Evolutionary conservation across 2,329 filamentous ascomycete species (phyloP).

Genomic region (Sporothrix phasma): DNA sequence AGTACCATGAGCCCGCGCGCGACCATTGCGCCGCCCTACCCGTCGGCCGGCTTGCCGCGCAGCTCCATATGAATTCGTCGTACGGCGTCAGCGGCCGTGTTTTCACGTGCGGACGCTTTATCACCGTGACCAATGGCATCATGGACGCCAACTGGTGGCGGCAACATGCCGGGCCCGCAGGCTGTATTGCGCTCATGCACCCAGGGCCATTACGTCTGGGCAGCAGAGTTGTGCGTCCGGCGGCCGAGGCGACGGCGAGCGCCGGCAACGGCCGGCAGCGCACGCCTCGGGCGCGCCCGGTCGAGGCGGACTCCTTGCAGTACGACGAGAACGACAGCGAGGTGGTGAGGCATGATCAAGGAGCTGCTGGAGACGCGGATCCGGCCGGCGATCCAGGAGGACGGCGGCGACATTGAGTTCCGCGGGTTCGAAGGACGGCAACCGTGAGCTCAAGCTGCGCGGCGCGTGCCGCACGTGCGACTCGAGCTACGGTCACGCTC

Average conservation of each 20-base stretch:
- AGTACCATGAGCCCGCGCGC: conserved; percentile 85
- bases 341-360: conserved; percentile 96
- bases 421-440: conserved; percentile 78
- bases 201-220: conserved; percentile 78
- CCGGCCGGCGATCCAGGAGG: conserved; percentile 90
- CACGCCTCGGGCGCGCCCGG: conserved; percentile 31
- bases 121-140: conserved; percentile 87
- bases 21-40: conserved; percentile 78
- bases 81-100: conserved; percentile 90
- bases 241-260: conserved; percentile 31
- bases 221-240: conserved; percentile 67
- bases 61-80: conserved; percentile 86
- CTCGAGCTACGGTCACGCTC: conserved; percentile 87
- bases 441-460: conserved; percentile 75
- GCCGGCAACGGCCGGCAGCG: neutral
- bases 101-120: conserved; percentile 92
- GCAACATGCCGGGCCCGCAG: conserved; percentile 91
- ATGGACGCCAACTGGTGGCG: conserved; percentile 84
- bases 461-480: conserved; percentile 95
- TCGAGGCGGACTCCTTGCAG: conserved; percentile 56
- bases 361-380: conserved; percentile 93
- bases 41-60: conserved; percentile 82
- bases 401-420: conserved; percentile 95
- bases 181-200: conserved; percentile 89
- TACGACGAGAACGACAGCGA: conserved; percentile 90